These are phyloP conservation scores for Aegilops umbellulata DNA, from an alignment of 176 grass and related monocot genomes.

Conservation along the genomic window DNA sequence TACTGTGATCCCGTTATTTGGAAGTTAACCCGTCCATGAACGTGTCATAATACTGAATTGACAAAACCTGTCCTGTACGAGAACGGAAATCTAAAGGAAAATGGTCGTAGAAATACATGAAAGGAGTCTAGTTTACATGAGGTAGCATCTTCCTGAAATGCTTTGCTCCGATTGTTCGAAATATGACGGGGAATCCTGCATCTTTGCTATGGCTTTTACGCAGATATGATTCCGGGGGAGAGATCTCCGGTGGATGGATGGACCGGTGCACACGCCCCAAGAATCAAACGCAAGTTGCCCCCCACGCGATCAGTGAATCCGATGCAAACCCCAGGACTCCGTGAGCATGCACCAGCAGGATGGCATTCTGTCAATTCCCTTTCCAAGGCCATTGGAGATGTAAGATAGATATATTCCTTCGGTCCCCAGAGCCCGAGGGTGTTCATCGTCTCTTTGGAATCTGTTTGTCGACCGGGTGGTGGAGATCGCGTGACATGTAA, in stretches of 20 bases:
- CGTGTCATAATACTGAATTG: background rate
- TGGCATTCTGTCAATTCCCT: slow-evolving; percentile 36
- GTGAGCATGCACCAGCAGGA: slow-evolving; percentile 28
- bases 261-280: background rate
- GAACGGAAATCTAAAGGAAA: background rate
- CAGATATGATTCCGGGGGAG: slow-evolving; percentile 43
- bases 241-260: slow-evolving; percentile 23
- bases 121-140: background rate
- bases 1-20: background rate
- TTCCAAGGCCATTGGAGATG: slow-evolving; percentile 59
- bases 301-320: slow-evolving; percentile 13
- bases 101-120: slow-evolving; percentile 4
- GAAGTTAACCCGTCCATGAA: background rate
- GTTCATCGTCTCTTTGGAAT: slow-evolving; percentile 36
- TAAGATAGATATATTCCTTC: slow-evolving; percentile 42
- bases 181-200: slow-evolving; percentile 53
- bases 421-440: background rate
- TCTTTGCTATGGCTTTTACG: slow-evolving; percentile 23
- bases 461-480: slow-evolving; percentile 35
- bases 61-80: background rate
- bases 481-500: slow-evolving; percentile 22
- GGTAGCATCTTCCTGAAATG: slow-evolving; percentile 27
- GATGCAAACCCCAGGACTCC: slow-evolving; percentile 20
- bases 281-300: slow-evolving; percentile 38
- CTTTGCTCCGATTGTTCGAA: slow-evolving; percentile 27